Evolutionary conservation across 257 asterid species (phyloP), one percentile per base, ranked within the genome.

Genomic region (Buddleja alternifolia): DNA sequence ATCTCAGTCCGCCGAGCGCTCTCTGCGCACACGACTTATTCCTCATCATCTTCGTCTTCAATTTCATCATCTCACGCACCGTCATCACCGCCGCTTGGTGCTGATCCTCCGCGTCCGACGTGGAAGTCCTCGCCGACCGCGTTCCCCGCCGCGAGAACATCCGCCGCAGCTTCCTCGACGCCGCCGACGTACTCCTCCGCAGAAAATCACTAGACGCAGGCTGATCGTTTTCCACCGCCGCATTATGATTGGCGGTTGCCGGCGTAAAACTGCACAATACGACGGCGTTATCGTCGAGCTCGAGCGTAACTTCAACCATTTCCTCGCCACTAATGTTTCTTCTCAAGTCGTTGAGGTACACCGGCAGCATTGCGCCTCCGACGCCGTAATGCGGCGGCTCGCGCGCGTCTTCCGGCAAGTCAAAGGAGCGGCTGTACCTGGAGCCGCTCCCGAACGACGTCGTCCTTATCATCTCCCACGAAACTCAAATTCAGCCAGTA

Each of bases 321-420:
- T 93, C 96, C 17, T 82, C 77, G 4, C 57, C 77, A 8, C 3
- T 4, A 0, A 19, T 6, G 63, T 84, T 83, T 19, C 83, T 56
- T 56, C 86, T 62, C 73, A 92, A 53, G 70, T 88, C 97, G 29
- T 84, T 77, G 79, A 90, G 91, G 79, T 86, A 86, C 20, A 77
- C 73, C 59, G 98, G 98, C 72, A 92, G 77, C 98, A 92, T 92
- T 85, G 94, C 89, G 0, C 89, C 97, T 3, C 89, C 89, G 14
- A 69, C 41, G 11, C 48, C 70, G 58, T 60, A 64, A 41, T 55
- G 32, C 21, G 54, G 79, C 58, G 73, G 70, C 54, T 47, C 73
- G 3, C 46, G 57, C 21, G 80, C 68, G 70, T 73, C 78, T 1
- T 79, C 95, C 61, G 80, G 88, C 63, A 80, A 25, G 67, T 81